Base-by-base conservation (phyloP, 2,329 filamentous ascomycete genomes). In the Emericellopsis atlantica region DNA sequence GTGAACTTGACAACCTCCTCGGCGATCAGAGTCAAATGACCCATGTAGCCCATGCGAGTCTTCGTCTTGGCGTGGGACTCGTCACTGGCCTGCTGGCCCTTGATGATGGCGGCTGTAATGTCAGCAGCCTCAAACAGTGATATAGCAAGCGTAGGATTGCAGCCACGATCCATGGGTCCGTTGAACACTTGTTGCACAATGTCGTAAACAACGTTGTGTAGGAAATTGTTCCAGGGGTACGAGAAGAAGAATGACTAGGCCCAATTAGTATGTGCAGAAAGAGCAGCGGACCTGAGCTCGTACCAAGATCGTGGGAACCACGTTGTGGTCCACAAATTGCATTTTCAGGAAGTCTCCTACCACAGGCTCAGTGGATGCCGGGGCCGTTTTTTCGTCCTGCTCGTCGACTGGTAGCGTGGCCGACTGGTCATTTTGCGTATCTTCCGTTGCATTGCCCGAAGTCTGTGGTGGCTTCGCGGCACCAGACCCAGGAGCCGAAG, bases 161-260 rank as follows among this genome's bases (percentile, higher is more conserved):
- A 95, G 23, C 92, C 89, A 45, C 88, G 83, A 51, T 96, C 90
- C 84, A 98, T 95, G 1, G 88, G 88, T 8, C 92, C 92, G 56
- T 98, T 98, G 61, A 98, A 96, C 1, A 98, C 92, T 66, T 98
- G 92, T 60, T 98, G 92, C 35, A 98, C 86, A 54, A 98, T 89
- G 59, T 98, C 92, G 57, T 98, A 98, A 37, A 98, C 92, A 35
- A 98, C 92, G 55, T 98, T 98, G 64, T 98, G 92, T 36, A 98
- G 73, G 56, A 98, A 98, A 60, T 98, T 98, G 62, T 98, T 98
- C 92, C 92, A 98, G 1, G 92, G 90, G 54, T 96, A 98, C 44
- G 83, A 79, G 68, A 98, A 98, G 65, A 98, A 98, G 67, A 96
- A 96, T 43, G 88, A 85, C 87, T 93, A 48, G 2, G 6, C 32